phyloP scores from a whole-genome alignment of 805 yeast species.

The Candida mattraensis region DNA sequence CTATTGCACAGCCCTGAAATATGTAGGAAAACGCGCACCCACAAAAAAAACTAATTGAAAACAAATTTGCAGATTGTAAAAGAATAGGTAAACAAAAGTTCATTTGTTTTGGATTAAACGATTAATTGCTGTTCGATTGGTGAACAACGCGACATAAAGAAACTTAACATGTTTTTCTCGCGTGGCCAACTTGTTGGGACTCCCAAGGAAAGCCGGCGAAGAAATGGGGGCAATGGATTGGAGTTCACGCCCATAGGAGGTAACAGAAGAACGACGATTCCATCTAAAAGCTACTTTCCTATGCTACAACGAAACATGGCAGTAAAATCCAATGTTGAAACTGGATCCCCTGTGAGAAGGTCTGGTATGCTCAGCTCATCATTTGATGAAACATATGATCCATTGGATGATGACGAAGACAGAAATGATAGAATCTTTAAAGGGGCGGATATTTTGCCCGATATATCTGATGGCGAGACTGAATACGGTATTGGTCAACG shows the following conservation, averaged over 20 bases:
- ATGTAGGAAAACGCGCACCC: conserved; percentile 10
- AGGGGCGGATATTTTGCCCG: conserved; percentile 30
- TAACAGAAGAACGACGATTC: conserved; percentile 6
- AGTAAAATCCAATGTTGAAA: conserved; percentile 12
- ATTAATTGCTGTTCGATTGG: neutral
- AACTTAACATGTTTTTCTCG: conserved; percentile 28
- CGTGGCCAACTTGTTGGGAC: conserved; percentile 32
- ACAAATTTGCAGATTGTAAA: neutral
- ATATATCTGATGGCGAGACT: conserved; percentile 20
- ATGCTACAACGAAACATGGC: conserved; percentile 21
- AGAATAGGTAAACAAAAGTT: neutral
- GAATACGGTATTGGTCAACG: conserved; percentile 3
- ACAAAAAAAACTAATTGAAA: neutral
- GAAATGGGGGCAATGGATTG: conserved; percentile 22
- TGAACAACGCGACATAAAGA: neutral
- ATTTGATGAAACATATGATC: conserved; percentile 26
- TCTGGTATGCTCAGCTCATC: conserved; percentile 18
- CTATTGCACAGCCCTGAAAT: neutral
- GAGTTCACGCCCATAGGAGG: conserved; percentile 47
- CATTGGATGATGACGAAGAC: conserved; percentile 15
- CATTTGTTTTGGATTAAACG: neutral
- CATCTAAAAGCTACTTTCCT: conserved; percentile 14
- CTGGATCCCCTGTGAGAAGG: conserved; percentile 18
- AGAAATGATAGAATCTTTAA: conserved; percentile 21
- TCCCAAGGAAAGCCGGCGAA: conserved; percentile 24